phyloP scores from a whole-genome alignment of 108 stramenopile species.

The Nannochloropsis salina region DNA sequence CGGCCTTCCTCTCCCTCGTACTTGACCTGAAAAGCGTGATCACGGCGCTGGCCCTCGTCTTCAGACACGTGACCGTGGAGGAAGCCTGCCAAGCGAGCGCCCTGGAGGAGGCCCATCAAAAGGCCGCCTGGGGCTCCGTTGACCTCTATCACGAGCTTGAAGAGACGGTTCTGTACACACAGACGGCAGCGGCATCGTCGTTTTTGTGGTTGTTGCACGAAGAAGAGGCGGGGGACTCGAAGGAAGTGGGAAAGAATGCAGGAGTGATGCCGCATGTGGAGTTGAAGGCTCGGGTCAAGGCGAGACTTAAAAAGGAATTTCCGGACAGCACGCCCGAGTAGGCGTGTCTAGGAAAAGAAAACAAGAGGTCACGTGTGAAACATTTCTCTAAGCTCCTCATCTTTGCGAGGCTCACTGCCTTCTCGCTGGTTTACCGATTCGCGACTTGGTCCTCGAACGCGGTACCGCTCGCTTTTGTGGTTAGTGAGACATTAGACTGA shows the following conservation, averaged over 20 bases:
- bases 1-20: conserved; percentile 12
- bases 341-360: too few species aligned
- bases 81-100: not conserved
- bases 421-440: too few species aligned
- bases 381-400: too few species aligned
- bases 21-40: conserved; percentile 9
- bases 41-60: not conserved
- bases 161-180: not conserved
- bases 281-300: conserved; percentile 9
- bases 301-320: conserved; percentile 9
- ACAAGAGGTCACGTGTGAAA: too few species aligned
- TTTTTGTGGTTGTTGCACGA: not conserved
- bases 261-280: not conserved
- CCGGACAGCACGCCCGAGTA: conserved; percentile 4
- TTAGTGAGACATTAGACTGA: too few species aligned
- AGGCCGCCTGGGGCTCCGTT: not conserved
- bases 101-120: not conserved
- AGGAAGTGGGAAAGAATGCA: not conserved
- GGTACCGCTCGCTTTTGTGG: too few species aligned
- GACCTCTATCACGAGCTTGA: conserved; percentile 10
- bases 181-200: not conserved
- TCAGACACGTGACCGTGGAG: not conserved
- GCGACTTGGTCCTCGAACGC: too few species aligned
- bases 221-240: not conserved
- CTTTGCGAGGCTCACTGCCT: too few species aligned